Percentiles rank a stretch among this genome's conserved stretches.
phyloP scores from a whole-genome alignment of 257 asterid genomes.

The Przewalskia tangutica region DNA sequence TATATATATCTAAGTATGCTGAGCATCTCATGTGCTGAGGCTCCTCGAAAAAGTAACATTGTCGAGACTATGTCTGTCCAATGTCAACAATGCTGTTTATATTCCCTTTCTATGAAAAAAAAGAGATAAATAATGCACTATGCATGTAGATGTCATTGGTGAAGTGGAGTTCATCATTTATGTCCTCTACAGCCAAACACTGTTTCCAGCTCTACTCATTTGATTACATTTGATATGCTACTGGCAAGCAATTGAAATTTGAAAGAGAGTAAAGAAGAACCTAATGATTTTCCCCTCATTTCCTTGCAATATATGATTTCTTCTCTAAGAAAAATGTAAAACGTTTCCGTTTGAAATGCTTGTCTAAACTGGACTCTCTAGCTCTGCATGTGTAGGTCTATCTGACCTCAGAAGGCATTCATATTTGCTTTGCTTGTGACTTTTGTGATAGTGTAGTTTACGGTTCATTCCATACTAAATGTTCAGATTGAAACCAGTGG shows the following conservation, averaged over 20 bases:
- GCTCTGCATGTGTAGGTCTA: background rate
- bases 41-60: background rate
- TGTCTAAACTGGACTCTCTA: background rate
- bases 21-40: background rate
- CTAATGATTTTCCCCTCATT: background rate
- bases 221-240: background rate
- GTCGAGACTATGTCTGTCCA: background rate
- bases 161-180: background rate
- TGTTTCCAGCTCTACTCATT: background rate
- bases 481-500: conserved; percentile 79
- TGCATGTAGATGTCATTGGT: background rate
- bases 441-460: conserved; percentile 1
- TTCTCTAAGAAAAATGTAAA: background rate
- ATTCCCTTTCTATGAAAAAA: background rate
- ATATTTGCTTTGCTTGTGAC: conserved; percentile 1
- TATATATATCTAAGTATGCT: background rate
- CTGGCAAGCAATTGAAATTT: background rate
- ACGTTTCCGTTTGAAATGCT: background rate
- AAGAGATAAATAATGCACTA: background rate
- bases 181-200: background rate
- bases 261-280: background rate
- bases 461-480: conserved; percentile 4
- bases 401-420: background rate
- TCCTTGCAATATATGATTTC: background rate
- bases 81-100: background rate